Percentiles rank a stretch among this genome's conserved stretches.
Conservation (phyloP, 2,329 filamentous ascomycete genomes). For the Bipolaris bicolor region DNA sequence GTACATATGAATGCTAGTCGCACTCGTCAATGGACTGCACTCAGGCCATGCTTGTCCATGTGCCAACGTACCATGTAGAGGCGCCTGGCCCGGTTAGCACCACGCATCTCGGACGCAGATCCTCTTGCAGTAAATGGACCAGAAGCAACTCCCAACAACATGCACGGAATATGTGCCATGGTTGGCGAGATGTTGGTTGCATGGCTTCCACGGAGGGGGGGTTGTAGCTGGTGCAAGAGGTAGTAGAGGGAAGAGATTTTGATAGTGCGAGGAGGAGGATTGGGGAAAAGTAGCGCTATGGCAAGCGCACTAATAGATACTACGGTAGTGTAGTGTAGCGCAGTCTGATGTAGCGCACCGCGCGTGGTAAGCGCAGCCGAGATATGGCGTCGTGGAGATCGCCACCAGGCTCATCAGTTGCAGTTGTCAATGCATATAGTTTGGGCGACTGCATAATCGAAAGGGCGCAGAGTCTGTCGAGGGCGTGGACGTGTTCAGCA, state of each 20-base stretch:
- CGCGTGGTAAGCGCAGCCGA: constrained; percentile 19
- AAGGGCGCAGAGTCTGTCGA: not conserved
- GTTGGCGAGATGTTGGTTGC: not conserved
- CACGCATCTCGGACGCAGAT: constrained; percentile 13
- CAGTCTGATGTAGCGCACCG: constrained; percentile 9
- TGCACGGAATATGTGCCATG: constrained; percentile 3
- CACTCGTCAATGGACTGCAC: constrained; percentile 7
- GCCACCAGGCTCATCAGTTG: constrained; percentile 8
- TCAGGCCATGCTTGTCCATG: constrained; percentile 10
- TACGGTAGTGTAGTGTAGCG: constrained; percentile 4
- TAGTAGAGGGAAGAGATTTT: not conserved
- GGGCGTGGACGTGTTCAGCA: not conserved
- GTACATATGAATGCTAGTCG: constrained; percentile 1
- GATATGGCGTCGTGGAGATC: constrained; percentile 13
- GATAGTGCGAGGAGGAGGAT: constrained; percentile 4
- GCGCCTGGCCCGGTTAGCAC: constrained; percentile 10
- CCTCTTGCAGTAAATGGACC: constrained; percentile 8
- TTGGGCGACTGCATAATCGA: not conserved
- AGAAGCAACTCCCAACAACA: constrained; percentile 14
- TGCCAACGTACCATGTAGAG: constrained; percentile 7
- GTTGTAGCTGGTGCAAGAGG: not conserved
- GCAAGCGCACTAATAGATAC: constrained; percentile 7
- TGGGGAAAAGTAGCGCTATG: constrained; percentile 13
- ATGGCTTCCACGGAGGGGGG: not conserved
- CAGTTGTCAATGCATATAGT: not conserved